Base-by-base conservation (phyloP, 306 rosid genomes). In the Medicago ruthenica region DNA sequence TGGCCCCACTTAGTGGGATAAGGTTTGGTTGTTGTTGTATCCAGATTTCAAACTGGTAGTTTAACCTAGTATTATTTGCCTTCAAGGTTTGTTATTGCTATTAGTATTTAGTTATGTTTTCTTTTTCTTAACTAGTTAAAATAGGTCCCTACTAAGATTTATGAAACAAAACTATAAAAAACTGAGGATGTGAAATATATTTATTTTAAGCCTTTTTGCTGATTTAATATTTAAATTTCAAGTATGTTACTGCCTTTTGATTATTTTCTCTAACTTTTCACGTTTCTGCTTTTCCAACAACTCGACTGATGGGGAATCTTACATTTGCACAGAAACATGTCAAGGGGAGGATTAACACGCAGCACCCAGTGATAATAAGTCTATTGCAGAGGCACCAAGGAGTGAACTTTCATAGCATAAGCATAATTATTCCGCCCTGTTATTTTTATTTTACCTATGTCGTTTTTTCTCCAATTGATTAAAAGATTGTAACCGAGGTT, bases 291-390 rank as follows among this genome's bases (percentile, higher is more conserved):
- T 75, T 63, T 55, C n/a, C 54, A 37, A 42, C 50, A 54, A 45
- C 36, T 70, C 34, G 47, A 60, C 76, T 87, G 73, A 85, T 20
- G 75, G 58, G 67, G 53, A 62, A 42, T 73, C 74, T 63, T 75
- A 27, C 42, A 39, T 77, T 78, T 79, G 70, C 82, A 68, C 92
- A 96, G 99, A 85, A 89, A 78, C 54, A 84, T 85, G 78, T 82
- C 91, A 20, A 88, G 99, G 59, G 92, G 93, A 73, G 98, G 99
- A 80, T 87, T 96, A 80, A 96, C 96, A 57, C 98, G 97, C 81
- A 90, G 97, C 89, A 96, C 98, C 63, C 98, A 92, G 92, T 96
- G 84, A 92, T 93, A 71, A 51, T 27, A 36, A 37, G 76, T 68
- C 75, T 80, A 71, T 59, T 74, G 84, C 76, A 44, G 85, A 72